Evolutionary conservation across 2,329 filamentous ascomycete species (phyloP).

Genomic region (Albifimbria verrucaria): DNA sequence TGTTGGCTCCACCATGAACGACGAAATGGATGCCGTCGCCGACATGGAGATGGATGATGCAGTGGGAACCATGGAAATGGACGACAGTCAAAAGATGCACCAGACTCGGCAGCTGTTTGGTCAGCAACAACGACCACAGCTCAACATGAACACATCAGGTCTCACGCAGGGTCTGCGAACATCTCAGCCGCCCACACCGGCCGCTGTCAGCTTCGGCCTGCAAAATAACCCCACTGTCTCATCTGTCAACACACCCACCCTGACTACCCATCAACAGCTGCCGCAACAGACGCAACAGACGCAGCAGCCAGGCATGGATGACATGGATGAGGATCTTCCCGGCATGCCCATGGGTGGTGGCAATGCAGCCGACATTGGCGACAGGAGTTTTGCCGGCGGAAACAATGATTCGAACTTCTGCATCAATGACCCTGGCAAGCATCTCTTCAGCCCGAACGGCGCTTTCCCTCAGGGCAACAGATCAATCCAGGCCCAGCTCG

Average conservation of each 20-base stretch:
- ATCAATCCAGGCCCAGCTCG: conserved; percentile 63
- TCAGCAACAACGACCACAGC: conserved; percentile 61
- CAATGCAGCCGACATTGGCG: conserved; percentile 47
- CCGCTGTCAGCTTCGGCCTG: conserved; percentile 71
- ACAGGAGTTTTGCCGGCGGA: conserved; percentile 49
- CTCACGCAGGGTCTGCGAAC: conserved; percentile 74
- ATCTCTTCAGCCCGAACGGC: conserved; percentile 82
- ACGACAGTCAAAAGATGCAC: conserved; percentile 63
- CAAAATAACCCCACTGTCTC: conserved; percentile 96
- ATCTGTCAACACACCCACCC: conserved; percentile 90
- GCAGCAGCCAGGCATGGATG: conserved; percentile 59
- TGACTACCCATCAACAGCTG: conserved; percentile 75
- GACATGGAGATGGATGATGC: conserved; percentile 97
- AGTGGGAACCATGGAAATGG: conserved; percentile 62
- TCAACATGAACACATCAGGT: conserved; percentile 79
- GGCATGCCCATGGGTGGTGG: conserved; percentile 61
- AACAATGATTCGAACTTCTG: conserved; percentile 47
- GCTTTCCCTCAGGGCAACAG: conserved; percentile 63
- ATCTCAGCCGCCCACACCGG: conserved; percentile 83
- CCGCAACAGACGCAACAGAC: conserved; percentile 53
- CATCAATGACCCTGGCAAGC: conserved; percentile 94
- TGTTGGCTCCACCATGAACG: conserved; percentile 35
- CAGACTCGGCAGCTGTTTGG: conserved; percentile 68
- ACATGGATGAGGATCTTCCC: conserved; percentile 68
- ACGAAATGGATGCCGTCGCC: conserved; percentile 81